A percentile compares a stretch with the other conserved stretches of the same genome.
Conservation (phyloP, 2,329 filamentous ascomycete species). For the Aspergillus oerlinghausenensis region DNA sequence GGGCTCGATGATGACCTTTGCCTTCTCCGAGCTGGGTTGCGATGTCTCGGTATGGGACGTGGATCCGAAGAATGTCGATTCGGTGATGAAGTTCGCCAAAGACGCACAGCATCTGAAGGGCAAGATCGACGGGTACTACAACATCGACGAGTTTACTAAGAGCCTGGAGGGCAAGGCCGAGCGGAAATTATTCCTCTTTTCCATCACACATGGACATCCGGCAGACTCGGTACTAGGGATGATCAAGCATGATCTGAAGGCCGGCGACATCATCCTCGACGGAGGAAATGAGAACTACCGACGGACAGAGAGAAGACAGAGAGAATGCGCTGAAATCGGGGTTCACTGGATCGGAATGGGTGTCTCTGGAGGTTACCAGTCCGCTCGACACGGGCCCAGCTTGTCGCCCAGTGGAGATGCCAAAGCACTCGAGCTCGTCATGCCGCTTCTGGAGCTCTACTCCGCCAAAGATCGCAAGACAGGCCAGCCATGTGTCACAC, state of each 20-base stretch:
- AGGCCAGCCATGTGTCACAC: constrained; percentile 56
- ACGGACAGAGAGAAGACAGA: constrained; percentile 60
- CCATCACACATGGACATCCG: constrained; percentile 37
- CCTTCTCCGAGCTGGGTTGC: constrained; percentile 36
- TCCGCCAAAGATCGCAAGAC: constrained; percentile 57
- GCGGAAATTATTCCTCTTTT: constrained; percentile 37
- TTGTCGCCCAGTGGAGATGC: constrained; percentile 62
- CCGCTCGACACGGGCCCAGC: constrained; percentile 61
- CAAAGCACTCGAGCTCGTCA: constrained; percentile 52
- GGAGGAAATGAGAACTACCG: constrained; percentile 64
- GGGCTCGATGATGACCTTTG: constrained; percentile 42
- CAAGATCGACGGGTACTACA: constrained; percentile 30
- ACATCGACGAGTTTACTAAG: constrained; percentile 32
- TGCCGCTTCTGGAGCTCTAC: constrained; percentile 58
- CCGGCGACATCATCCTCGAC: constrained; percentile 64
- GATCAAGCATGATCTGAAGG: constrained; percentile 50
- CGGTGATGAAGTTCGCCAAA: constrained; percentile 22
- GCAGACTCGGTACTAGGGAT: constrained; percentile 33
- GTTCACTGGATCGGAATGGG: constrained; percentile 65
- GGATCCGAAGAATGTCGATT: constrained; percentile 30
- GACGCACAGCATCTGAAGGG: constrained; percentile 23
- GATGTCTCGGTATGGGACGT: constrained; percentile 39
- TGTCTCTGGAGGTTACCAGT: constrained; percentile 66
- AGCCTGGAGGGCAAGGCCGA: constrained; percentile 29
- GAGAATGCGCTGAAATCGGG: constrained; percentile 51